Evolutionary conservation across 2,329 filamentous ascomycete species (phyloP).

Genomic region (Fusarium ramigenum): DNA sequence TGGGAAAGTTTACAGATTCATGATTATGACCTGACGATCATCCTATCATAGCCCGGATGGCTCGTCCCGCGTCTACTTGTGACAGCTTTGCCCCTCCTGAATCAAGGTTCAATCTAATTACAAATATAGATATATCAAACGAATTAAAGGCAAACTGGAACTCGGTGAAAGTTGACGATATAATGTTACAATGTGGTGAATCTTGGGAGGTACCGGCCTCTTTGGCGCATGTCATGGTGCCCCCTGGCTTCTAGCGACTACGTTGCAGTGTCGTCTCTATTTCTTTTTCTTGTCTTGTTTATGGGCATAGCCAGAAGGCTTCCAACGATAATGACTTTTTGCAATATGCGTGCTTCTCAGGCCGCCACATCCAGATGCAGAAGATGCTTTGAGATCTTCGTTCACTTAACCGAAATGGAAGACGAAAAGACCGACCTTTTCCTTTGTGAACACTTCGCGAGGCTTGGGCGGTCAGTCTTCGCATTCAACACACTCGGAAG

Average conservation of each 20-base stretch:
- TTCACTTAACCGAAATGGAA: background rate
- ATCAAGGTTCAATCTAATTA: slow-evolving; percentile 11
- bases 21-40: slow-evolving; percentile 25
- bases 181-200: slow-evolving; percentile 11
- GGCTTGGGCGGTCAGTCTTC: slow-evolving; percentile 14
- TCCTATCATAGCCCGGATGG: slow-evolving; percentile 5
- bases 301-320: slow-evolving; percentile 33
- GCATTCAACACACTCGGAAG: background rate
- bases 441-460: slow-evolving; percentile 6
- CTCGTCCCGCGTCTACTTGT: slow-evolving; percentile 14
- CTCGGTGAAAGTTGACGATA: slow-evolving; percentile 19
- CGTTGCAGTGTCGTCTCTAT: background rate
- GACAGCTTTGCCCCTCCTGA: slow-evolving; percentile 26
- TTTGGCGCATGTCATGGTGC: slow-evolving; percentile 9
- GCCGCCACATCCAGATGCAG: slow-evolving; percentile 1
- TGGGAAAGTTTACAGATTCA: slow-evolving; percentile 17
- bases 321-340: slow-evolving; percentile 22
- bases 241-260: background rate
- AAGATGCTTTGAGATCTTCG: background rate
- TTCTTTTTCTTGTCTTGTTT: slow-evolving; percentile 5
- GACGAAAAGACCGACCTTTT: background rate
- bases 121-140: slow-evolving; percentile 13
- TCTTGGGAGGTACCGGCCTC: background rate
- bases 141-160: slow-evolving; percentile 26
- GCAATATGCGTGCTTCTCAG: background rate